phyloP scores from a whole-genome alignment of 1,139 yeast genomes.

The Arxiozyma slooffiae region DNA sequence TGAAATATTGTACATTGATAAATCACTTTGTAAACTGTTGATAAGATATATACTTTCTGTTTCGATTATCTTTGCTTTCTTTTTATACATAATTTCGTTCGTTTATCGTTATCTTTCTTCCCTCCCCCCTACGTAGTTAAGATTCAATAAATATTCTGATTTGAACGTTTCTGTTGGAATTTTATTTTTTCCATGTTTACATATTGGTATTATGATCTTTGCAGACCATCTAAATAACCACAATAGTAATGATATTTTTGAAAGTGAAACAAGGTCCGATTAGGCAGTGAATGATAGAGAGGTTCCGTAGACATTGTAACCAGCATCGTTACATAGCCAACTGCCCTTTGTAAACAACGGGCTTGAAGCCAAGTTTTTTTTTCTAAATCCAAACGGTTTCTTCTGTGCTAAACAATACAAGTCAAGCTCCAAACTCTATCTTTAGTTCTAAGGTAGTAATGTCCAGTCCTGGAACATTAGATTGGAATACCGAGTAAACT shows the following conservation, averaged over 20 bases:
- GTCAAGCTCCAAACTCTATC: conserved; percentile 4
- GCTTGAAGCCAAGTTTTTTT: conserved; percentile 3
- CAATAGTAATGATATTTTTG: neutral
- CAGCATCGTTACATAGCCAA: conserved; percentile 15
- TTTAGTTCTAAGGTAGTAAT: conserved; percentile 5
- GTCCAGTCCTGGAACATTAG: conserved; percentile 3
- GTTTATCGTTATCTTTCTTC: too few relatives aligned
- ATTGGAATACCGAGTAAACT: conserved; percentile 2
- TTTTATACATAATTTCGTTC: too few relatives aligned
- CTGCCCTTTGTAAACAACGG: conserved; percentile 7
- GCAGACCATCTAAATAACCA: neutral
- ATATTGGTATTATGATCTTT: neutral
- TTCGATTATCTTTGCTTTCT: neutral
- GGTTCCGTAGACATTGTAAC: conserved; percentile 12
- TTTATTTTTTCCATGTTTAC: neutral
- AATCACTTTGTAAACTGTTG: neutral
- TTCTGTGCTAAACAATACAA: conserved; percentile 8
- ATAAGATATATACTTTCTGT: neutral
- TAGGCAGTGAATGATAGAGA: conserved; percentile 8
- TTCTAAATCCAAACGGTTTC: conserved; percentile 6
- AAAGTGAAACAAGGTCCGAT: neutral
- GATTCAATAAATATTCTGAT: neutral
- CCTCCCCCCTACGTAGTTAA: neutral
- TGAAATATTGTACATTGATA: neutral
- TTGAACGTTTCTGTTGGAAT: conserved; percentile 3